Base-by-base conservation (phyloP, 2,329 filamentous ascomycete genomes). In the Daldinia sp. region DNA sequence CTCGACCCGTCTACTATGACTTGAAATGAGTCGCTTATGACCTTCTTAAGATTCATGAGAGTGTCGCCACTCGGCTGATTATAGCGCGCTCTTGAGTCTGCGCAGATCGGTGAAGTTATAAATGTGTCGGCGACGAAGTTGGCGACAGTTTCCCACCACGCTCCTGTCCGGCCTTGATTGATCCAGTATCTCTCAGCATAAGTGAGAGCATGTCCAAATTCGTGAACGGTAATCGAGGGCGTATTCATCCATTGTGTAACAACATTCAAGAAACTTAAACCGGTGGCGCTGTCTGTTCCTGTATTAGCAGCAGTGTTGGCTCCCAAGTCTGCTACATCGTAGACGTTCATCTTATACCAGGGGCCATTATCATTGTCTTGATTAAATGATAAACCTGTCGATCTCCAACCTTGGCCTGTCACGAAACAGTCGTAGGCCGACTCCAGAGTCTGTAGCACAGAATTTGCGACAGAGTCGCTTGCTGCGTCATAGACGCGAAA, bases 81-180 rank as follows among this genome's bases (percentile, higher is more conserved):
- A 60, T 80, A 77, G 15, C 76, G 74, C 1, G 74, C 53, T n/a
- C 84, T 76, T 0, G 82, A 79, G 0, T 71, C 71, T 1, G 79
- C 80, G 69, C 85, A 86, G 2, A 82, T 74, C 0, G 80, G 74
- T 0, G 82, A 84, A 0, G 83, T 85, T 62, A 81, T 78, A 74
- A 83, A 86, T 0, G 81, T 83, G 63, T 86, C 84, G 3, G 83
- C 82, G 4, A 86, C 78, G 76, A 81, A 86, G 67, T 86, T 84
- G 41, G 84, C 84, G 0, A 86, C 75, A 1, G 83, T 82, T 75
- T 86, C 84, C 83, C 83, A 85, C 84, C 84, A 86, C 3, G 83
- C 82, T 0, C 83, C 83, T 0, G 83, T 85, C 1, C 78, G 77
- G 1, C 70, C 74, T 65, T 86, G 84, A 59, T 84, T 75, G 2